These are phyloP conservation scores for Argentina anserina DNA, from an alignment of 306 rosid species.

Conservation along the genomic window DNA sequence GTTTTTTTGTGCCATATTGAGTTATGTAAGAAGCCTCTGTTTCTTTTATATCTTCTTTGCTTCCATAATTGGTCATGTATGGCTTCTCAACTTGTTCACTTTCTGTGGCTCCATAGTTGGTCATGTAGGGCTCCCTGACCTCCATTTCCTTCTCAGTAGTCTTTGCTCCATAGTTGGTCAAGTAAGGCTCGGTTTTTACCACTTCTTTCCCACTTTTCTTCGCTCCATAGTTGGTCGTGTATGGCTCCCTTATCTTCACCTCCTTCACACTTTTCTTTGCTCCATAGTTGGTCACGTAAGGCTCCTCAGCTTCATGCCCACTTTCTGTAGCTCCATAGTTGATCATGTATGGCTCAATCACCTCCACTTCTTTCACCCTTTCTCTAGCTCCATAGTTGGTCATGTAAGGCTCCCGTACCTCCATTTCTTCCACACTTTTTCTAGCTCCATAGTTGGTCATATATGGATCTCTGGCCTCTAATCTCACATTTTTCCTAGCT, in stretches of 20 bases:
- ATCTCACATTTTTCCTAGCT: background rate
- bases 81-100: background rate
- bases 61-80: background rate
- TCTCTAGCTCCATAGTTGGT: background rate
- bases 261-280: too few species aligned
- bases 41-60: background rate
- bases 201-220: background rate
- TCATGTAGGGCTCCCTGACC: background rate
- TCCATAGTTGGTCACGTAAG: background rate
- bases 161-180: background rate
- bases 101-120: background rate
- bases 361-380: background rate
- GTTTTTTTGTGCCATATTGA: too few species aligned
- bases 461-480: background rate
- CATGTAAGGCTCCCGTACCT: background rate
- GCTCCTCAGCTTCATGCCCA: background rate
- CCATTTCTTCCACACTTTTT: background rate
- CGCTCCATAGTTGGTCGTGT: background rate
- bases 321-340: background rate
- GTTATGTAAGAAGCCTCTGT: background rate
- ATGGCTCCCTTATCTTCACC: too few species aligned
- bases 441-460: background rate
- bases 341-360: background rate
- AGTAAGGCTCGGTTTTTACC: background rate
- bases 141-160: too few species aligned